A percentile compares a stretch with the other conserved stretches of the same genome.
These are phyloP conservation scores for Blastocystis sp. DNA, from an alignment of 352 stramenopile species.

Conservation along the genomic window DNA sequence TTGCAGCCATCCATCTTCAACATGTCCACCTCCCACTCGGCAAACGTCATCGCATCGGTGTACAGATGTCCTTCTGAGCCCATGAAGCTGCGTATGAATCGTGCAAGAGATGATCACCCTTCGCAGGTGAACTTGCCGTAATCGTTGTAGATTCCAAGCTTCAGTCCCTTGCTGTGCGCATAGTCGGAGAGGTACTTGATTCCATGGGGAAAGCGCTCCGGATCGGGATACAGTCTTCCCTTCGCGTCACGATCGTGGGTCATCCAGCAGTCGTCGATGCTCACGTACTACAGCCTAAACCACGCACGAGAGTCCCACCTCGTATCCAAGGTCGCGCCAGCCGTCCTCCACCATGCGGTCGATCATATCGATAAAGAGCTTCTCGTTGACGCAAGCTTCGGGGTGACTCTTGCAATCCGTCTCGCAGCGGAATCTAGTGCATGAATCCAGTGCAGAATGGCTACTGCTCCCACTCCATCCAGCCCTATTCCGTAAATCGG, in stretches of 20 bases:
- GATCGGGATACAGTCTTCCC: slow-evolving; percentile 70
- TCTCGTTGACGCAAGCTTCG: slow-evolving; percentile 70
- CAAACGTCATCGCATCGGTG: slow-evolving; percentile 73
- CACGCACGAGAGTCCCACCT: background rate
- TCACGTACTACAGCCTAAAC: background rate
- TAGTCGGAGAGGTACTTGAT: slow-evolving; percentile 70
- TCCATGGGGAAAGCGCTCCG: slow-evolving; percentile 72
- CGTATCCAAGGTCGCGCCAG: slow-evolving; percentile 72
- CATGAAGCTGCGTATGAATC: background rate
- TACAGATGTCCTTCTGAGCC: slow-evolving; percentile 72
- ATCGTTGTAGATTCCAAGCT: slow-evolving; percentile 74
- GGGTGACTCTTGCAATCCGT: slow-evolving; percentile 72
- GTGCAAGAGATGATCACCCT: slow-evolving; percentile 5
- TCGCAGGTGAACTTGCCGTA: slow-evolving; percentile 72
- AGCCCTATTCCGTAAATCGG: background rate
- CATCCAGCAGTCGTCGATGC: slow-evolving; percentile 72
- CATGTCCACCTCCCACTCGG: slow-evolving; percentile 73
- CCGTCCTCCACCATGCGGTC: slow-evolving; percentile 71
- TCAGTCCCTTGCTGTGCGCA: slow-evolving; percentile 70
- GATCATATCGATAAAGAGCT: slow-evolving; percentile 71
- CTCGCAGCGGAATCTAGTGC: slow-evolving; percentile 74
- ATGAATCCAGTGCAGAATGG: slow-evolving; percentile 72
- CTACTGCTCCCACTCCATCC: background rate
- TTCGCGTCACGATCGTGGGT: slow-evolving; percentile 56
- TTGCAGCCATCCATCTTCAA: slow-evolving; percentile 75